Percentiles rank a stretch among this genome's conserved stretches.
Evolutionary conservation across 371 early-diverging fungal genomes (phyloP).

Genomic region (Batrachochytrium dendrobatidis): DNA sequence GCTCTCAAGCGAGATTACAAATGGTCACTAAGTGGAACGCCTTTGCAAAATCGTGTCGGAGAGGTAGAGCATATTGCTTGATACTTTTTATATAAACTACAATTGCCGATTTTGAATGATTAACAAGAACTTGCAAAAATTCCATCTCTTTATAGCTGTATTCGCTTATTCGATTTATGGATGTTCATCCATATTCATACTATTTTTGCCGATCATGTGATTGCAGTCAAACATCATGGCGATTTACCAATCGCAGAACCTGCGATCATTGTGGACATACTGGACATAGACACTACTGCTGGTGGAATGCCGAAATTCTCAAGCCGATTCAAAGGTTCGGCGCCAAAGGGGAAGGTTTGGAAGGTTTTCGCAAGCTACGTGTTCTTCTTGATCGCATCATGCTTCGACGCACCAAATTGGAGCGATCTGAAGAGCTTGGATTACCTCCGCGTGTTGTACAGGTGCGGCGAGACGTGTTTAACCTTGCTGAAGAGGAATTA

Average conservation of each 20-base stretch:
- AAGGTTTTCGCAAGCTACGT: slow-evolving; percentile 70
- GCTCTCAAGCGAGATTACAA: slow-evolving; percentile 62
- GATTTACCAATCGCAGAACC: slow-evolving; percentile 50
- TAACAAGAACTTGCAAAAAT: too few species aligned
- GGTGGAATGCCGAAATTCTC: slow-evolving; percentile 94
- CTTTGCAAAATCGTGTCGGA: slow-evolving; percentile 95
- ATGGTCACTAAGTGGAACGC: slow-evolving; percentile 95
- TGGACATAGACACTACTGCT: slow-evolving; percentile 67
- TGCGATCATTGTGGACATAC: slow-evolving; percentile 75
- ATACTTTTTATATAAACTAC: too few species aligned
- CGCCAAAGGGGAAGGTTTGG: slow-evolving; percentile 55
- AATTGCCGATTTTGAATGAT: too few species aligned
- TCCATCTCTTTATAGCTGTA: too few species aligned
- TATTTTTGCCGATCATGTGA: slow-evolving; percentile 85
- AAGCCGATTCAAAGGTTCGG: slow-evolving; percentile 86
- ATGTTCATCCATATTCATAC: slow-evolving; percentile 31
- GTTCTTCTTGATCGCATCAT: slow-evolving; percentile 80
- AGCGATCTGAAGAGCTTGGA: slow-evolving; percentile 86
- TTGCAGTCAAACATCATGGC: slow-evolving; percentile 79
- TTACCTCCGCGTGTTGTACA: slow-evolving; percentile 81
- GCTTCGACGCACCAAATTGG: slow-evolving; percentile 88
- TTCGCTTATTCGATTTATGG: slow-evolving; percentile 82
- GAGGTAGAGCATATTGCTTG: too few species aligned
- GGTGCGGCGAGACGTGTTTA: slow-evolving; percentile 78
- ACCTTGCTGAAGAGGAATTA: slow-evolving; percentile 88